Conservation (phyloP, 768 basidiomycete species). For the Rhodotorula babjevae region DNA sequence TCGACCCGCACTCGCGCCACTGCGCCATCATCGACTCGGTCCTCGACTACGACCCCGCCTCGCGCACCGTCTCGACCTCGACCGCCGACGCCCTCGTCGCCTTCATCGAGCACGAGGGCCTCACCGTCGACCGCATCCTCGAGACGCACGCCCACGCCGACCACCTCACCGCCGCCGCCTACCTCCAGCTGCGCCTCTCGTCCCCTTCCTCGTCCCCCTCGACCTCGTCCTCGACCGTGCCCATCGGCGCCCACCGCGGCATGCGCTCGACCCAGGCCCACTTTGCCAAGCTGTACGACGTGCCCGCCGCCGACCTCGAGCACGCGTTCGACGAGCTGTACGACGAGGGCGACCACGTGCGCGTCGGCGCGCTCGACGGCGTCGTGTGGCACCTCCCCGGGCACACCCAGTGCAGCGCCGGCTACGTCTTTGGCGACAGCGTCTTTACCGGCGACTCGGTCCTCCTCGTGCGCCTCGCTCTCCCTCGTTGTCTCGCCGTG, state of each 20-base stretch:
- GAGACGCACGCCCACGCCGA: slow-evolving; percentile 46
- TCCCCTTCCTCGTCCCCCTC: background rate
- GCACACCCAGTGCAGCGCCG: slow-evolving; percentile 39
- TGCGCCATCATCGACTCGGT: slow-evolving; percentile 42
- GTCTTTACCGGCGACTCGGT: slow-evolving; percentile 44
- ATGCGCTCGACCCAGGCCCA: slow-evolving; percentile 39
- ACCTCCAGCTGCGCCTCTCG: slow-evolving; percentile 12
- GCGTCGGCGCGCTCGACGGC: slow-evolving; percentile 33
- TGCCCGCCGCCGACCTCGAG: slow-evolving; percentile 24
- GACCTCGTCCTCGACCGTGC: background rate
- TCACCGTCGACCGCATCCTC: slow-evolving; percentile 34
- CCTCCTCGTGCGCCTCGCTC: slow-evolving; percentile 26
- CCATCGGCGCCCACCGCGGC: slow-evolving; percentile 36
- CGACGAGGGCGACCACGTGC: slow-evolving; percentile 39
- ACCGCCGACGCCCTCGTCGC: slow-evolving; percentile 35
- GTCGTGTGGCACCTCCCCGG: slow-evolving; percentile 41
- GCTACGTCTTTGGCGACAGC: slow-evolving; percentile 34
- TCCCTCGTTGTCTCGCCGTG: background rate
- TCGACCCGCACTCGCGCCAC: slow-evolving; percentile 26
- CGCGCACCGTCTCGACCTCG: slow-evolving; percentile 30
- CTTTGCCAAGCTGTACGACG: slow-evolving; percentile 38
- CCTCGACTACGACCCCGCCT: slow-evolving; percentile 40
- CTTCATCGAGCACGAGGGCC: slow-evolving; percentile 32
- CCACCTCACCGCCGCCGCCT: slow-evolving; percentile 39
- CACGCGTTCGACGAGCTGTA: slow-evolving; percentile 41